Evolutionary conservation across 2,329 filamentous ascomycete genomes (phyloP), one percentile per base, ranked within the genome.

Genomic region (Stachybotrys echinatus): DNA sequence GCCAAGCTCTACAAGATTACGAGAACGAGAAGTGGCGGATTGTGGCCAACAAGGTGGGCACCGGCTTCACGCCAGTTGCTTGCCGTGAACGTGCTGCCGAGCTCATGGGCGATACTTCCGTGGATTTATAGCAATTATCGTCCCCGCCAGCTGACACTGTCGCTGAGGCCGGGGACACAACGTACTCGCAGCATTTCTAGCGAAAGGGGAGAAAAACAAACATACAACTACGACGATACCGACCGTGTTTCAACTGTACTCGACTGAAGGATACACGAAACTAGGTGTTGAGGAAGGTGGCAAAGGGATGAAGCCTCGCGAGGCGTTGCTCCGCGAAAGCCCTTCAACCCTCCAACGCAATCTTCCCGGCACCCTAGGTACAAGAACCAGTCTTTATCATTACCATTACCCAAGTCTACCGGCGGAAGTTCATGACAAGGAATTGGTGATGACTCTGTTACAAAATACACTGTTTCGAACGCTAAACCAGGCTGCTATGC

Each of bases 1-100:
- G 83, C 54, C 83, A 79, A 49, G 87, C 88, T 5, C 80, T 92
- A 57, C 83, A 88, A 64, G 89, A 92, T 67, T 92, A 92, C 74
- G 89, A 94, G 64, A 88, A 87, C 71, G 91, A 96, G 68, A 90
- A 90, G 65, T 96, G 92, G 92, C 87, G 90, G 58, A 89, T 95
- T 63, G 85, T 96, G 54, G 87, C 92, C 52, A 88, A 88, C 62
- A 96, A 95, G 71, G 87, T 96, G 60, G 92, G 92, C 53, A 88
- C 85, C 47, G 91, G 92, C 44, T 95, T 95, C 65, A 94, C 90
- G 37, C 89, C 92, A 39, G 82, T 84, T 34, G 89, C 91, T 42
- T 96, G 92, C 71, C 87, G 87, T 67, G 90, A 95, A 62, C 87
- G 90, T 61, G 86, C 85, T 27, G 73, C 80, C 52, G 81, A 89